phyloP scores from a whole-genome alignment of 2,329 filamentous ascomycete genomes.

The Parascedosporium putredinis region DNA sequence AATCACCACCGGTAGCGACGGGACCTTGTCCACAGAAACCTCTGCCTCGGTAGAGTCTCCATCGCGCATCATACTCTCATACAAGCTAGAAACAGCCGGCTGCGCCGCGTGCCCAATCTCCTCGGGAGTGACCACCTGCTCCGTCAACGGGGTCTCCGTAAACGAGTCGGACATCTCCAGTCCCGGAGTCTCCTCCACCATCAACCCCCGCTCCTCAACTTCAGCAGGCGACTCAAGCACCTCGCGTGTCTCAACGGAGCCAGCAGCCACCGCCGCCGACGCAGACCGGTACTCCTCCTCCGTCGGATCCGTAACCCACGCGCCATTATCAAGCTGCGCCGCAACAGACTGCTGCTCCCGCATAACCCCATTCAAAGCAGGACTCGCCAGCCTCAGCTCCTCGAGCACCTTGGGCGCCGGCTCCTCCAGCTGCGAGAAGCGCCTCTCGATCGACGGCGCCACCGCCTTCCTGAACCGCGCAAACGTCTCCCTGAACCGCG shows the following conservation, averaged over 20 bases:
- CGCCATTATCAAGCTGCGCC: neutral
- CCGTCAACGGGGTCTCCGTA: neutral
- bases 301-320: conserved; percentile 3
- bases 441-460: neutral
- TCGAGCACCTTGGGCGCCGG: neutral
- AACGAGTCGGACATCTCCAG: neutral
- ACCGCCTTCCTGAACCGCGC: neutral
- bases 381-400: neutral
- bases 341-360: neutral
- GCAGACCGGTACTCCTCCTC: neutral
- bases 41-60: neutral
- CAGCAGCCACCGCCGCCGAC: neutral
- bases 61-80: neutral
- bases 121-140: neutral
- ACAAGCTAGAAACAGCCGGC: neutral
- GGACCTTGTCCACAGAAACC: neutral
- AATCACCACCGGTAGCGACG: neutral
- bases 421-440: neutral
- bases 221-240: no score
- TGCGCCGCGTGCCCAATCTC: neutral
- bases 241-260: neutral
- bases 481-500: neutral
- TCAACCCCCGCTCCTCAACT: no score
- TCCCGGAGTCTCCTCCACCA: neutral
- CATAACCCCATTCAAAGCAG: neutral